Evolutionary conservation across 257 asterid species (phyloP).

Genomic region (Fraxinus pennsylvanica): DNA sequence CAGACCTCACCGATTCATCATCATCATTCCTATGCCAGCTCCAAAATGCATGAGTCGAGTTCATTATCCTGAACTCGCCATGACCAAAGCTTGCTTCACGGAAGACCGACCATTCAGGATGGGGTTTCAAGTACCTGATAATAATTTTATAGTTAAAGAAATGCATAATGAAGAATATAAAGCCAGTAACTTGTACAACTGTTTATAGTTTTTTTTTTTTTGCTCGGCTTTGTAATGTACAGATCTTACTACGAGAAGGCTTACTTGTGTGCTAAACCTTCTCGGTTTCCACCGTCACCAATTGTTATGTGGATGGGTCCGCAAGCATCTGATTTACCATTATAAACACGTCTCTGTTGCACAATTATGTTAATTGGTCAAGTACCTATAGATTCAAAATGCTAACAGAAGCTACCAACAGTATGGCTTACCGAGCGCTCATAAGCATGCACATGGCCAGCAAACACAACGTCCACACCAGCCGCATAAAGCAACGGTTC

Average conservation of each 20-base stretch:
- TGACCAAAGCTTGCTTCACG: conserved; percentile 74
- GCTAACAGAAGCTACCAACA: not conserved
- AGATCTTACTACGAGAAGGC: conserved; percentile 18
- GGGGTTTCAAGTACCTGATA: conserved; percentile 36
- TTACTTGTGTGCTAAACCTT: conserved; percentile 50
- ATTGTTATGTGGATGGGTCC: conserved; percentile 55
- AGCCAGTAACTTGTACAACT: not conserved
- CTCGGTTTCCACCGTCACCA: conserved; percentile 62
- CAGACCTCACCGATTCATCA: conserved; percentile 48
- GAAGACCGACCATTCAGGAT: conserved; percentile 57
- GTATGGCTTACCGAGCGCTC: conserved; percentile 47
- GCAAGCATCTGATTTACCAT: conserved; percentile 41
- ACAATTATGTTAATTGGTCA: conserved; percentile 2
- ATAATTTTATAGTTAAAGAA: conserved; percentile 4
- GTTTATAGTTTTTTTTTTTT: not conserved
- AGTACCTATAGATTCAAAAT: not conserved
- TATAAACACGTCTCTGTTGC: conserved; percentile 43
- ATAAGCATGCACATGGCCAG: conserved; percentile 66
- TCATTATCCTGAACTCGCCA: conserved; percentile 46
- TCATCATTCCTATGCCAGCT: conserved; percentile 55
- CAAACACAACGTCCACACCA: conserved; percentile 44
- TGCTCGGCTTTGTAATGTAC: not conserved
- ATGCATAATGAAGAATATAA: not conserved
- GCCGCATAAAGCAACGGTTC: conserved; percentile 67
- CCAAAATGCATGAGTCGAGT: conserved; percentile 52